Evolutionary conservation across 805 yeast genomes (phyloP).

Genomic region (Metschnikowia cerradonensis): DNA sequence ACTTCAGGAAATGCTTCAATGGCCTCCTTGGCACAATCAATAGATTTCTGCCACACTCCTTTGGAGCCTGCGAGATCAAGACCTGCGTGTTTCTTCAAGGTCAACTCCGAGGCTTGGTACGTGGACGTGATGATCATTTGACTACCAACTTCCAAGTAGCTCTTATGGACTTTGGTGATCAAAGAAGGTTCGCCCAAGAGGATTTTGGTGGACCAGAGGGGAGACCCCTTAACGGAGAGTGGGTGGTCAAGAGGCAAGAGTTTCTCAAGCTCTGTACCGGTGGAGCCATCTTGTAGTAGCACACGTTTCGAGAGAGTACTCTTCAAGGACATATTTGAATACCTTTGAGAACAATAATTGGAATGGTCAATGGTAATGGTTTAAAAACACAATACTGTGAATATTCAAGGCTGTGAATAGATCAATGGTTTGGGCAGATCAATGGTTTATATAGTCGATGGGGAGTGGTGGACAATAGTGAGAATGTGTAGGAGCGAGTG

Average conservation of each 20-base stretch:
- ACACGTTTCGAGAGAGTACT: constrained; percentile 2
- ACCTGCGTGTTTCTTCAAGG: constrained; percentile 13
- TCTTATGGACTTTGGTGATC: constrained; percentile 14
- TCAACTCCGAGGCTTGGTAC: constrained; percentile 17
- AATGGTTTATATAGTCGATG: too few species aligned
- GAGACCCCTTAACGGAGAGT: constrained; percentile 16
- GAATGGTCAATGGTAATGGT: too few species aligned
- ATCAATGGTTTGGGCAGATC: too few species aligned
- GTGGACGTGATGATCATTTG: constrained; percentile 18
- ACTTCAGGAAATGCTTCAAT: not conserved
- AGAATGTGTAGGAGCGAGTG: too few species aligned
- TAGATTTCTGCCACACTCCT: constrained; percentile 15
- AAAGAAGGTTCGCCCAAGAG: constrained; percentile 15
- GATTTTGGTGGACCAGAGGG: constrained; percentile 20
- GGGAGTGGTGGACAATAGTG: too few species aligned
- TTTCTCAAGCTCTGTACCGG: constrained; percentile 18
- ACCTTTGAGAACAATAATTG: not conserved
- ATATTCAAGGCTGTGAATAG: too few species aligned
- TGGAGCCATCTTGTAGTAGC: constrained; percentile 18
- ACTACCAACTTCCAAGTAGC: constrained; percentile 17
- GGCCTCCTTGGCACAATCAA: constrained; percentile 15
- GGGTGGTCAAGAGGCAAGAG: constrained; percentile 16
- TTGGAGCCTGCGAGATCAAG: constrained; percentile 10
- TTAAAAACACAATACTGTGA: too few species aligned
- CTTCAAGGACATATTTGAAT: constrained; percentile 7